Base-by-base conservation (phyloP, 2,329 filamentous ascomycete species). In the Raffaelea deltoideospora region DNA sequence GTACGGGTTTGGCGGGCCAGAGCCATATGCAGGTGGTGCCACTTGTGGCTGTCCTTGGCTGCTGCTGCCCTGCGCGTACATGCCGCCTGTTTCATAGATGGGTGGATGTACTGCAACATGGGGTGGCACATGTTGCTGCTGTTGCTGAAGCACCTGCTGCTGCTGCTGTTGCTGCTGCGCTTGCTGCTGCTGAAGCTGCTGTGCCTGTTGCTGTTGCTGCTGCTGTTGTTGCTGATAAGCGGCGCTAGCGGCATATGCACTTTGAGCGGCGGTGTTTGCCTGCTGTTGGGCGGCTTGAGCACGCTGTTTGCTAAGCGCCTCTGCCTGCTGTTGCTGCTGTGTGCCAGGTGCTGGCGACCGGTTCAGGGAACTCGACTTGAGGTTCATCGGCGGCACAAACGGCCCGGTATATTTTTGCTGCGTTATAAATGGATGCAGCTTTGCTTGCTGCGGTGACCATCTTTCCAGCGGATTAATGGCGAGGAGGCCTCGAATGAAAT, bases 371-470 rank as follows among this genome's bases (percentile, higher is more conserved):
- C 81, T 84, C 17, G 85, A 76, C 56, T 95, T 95, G 41, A 96
- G 64, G 51, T 93, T 94, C 86, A 95, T 94, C 3, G 88, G 88
- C 9, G 90, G 90, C 33, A 96, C 83, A 53, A 98, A 98, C 4
- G 87, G 86, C 1, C 86, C 87, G 0, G 87, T 95, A 53, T 80
- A 98, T 63, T 96, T 98, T 53, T 92, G 82, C 54, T 98, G 90
- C 1, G 90, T 98, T 53, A 98, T 98, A 58, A 98, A 98, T 1
- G 90, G 90, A 53, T 98, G 90, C 41, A 95, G 64, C 54, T 95
- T 95, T 24, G 90, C 90, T 60, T 98, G 90, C 52, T 95, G 88
- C 7, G 90, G 90, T 4, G 90, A 94, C 90, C 90, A 98, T 55
- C 90, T 68, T 58, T 98, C 90, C 24, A 98, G 69, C 3, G 90